phyloP scores from a whole-genome alignment of 2,329 filamentous ascomycete genomes.

The Talaromyces sp. region DNA sequence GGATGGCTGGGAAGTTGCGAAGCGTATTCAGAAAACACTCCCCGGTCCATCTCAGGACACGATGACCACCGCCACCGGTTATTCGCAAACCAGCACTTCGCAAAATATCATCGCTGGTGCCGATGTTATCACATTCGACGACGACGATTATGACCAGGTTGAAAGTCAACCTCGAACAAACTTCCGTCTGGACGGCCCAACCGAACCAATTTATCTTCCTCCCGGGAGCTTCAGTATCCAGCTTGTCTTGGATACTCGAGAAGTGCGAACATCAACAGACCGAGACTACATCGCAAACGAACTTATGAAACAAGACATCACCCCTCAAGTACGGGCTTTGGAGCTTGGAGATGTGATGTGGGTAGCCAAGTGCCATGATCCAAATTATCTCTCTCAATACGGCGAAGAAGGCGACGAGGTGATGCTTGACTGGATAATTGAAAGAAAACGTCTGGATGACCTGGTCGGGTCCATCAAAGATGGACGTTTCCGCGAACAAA shows the following conservation, averaged over 20 bases:
- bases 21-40: conserved; percentile 60
- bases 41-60: conserved; percentile 23
- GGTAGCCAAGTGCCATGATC: conserved; percentile 72
- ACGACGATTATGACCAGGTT: conserved; percentile 10
- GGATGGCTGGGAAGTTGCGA: conserved; percentile 75
- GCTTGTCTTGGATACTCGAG: conserved; percentile 73
- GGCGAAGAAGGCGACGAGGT: conserved; percentile 66
- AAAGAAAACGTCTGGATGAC: conserved; percentile 79
- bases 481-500: conserved; percentile 80
- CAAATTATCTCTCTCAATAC: conserved; percentile 56
- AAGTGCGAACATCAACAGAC: conserved; percentile 72
- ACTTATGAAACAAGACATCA: conserved; percentile 66
- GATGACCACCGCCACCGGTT: conserved; percentile 14
- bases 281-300: conserved; percentile 77
- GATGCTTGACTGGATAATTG: conserved; percentile 77
- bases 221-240: conserved; percentile 72
- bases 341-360: conserved; percentile 77
- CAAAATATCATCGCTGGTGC: neutral
- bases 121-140: conserved; percentile 4
- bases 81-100: conserved; percentile 9
- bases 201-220: conserved; percentile 64
- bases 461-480: conserved; percentile 80
- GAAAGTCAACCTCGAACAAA: conserved; percentile 4
- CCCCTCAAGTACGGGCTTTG: conserved; percentile 67
- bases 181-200: conserved; percentile 27